Evolutionary conservation across 345 rosid genomes (phyloP).

Genomic region (Ceriops zippeliana): DNA sequence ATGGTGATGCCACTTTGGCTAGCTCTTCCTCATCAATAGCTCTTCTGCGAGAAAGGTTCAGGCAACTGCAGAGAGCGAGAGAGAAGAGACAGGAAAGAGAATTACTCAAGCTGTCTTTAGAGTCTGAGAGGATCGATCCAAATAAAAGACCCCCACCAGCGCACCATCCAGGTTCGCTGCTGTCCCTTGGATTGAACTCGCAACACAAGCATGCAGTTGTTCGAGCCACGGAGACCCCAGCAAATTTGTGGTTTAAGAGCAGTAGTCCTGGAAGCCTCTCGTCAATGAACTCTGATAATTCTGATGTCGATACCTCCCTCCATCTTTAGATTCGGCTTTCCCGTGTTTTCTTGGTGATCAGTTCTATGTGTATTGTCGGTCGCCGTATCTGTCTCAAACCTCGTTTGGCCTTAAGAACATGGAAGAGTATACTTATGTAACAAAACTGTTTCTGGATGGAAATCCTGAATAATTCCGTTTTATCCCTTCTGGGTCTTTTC

Average conservation of each 20-base stretch:
- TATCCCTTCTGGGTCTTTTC: not conserved
- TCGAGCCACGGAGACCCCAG: constrained; percentile 14
- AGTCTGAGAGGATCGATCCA: constrained; percentile 24
- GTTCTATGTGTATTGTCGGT: not conserved
- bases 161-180: constrained; percentile 34
- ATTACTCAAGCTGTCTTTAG: constrained; percentile 39
- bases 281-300: constrained; percentile 34
- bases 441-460: not conserved
- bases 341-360: not conserved
- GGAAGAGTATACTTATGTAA: constrained; percentile 12
- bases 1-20: constrained; percentile 34
- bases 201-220: constrained; percentile 17
- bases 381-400: not conserved
- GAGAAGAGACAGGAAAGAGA: constrained; percentile 59
- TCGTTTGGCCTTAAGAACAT: constrained; percentile 12
- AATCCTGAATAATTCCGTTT: constrained; percentile 1
- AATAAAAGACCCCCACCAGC: constrained; percentile 13
- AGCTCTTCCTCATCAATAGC: constrained; percentile 72
- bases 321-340: constrained; percentile 44
- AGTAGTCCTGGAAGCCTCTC: constrained; percentile 15
- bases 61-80: constrained; percentile 50
- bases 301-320: constrained; percentile 77
- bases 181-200: constrained; percentile 44
- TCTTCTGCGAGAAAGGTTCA: constrained; percentile 65
- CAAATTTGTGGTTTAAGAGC: constrained; percentile 31